Evolutionary conservation across 2,329 filamentous ascomycete genomes (phyloP).

Genomic region (Venturia carpophila): DNA sequence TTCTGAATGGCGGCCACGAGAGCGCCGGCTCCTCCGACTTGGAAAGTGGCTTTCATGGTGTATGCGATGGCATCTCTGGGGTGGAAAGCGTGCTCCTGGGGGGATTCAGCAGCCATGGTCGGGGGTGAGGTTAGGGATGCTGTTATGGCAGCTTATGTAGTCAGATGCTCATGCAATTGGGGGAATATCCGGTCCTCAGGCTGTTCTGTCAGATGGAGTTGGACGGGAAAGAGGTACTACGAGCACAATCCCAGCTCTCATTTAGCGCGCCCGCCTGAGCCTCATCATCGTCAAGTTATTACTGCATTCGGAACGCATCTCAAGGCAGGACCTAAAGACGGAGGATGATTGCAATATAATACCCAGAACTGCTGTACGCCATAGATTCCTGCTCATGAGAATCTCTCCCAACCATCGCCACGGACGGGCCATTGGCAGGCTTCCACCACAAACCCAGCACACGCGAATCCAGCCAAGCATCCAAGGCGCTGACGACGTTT

Average conservation of each 20-base stretch:
- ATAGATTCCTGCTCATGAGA: neutral
- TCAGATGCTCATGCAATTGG: neutral
- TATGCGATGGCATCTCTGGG: conserved; percentile 18
- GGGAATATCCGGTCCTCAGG: neutral
- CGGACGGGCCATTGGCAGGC: neutral
- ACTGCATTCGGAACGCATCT: neutral
- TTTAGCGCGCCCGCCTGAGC: neutral
- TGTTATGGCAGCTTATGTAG: neutral
- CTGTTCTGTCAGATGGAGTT: neutral
- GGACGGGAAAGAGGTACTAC: neutral
- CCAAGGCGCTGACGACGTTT: neutral
- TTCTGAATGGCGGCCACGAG: conserved; percentile 58
- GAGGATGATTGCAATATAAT: neutral
- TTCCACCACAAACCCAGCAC: neutral
- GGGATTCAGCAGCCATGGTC: conserved; percentile 12
- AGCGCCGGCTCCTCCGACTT: conserved; percentile 16
- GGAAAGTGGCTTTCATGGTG: conserved; percentile 10
- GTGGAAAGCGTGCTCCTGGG: conserved; percentile 17
- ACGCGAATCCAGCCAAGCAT: neutral
- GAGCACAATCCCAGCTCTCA: neutral
- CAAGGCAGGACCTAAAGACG: neutral
- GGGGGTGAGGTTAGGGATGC: neutral
- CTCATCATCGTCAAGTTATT: neutral
- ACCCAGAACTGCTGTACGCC: neutral
- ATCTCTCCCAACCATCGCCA: neutral